Evolutionary conservation across 2,329 filamentous ascomycete genomes (phyloP).

Genomic region (Venturia oleaginea): DNA sequence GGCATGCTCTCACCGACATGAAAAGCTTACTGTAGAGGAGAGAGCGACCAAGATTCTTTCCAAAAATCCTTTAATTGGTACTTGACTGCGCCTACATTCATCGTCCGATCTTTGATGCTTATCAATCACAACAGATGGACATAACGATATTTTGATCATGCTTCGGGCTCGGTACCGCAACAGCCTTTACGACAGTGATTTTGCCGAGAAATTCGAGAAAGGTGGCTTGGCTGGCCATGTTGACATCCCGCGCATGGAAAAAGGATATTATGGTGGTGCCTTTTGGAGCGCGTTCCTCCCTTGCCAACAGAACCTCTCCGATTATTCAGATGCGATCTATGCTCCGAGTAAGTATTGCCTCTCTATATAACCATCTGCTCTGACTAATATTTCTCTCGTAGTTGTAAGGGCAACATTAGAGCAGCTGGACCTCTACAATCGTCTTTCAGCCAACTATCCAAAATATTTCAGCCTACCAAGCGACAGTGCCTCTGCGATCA

Average conservation of each 20-base stretch:
- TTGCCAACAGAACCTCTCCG: conserved; percentile 62
- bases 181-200: conserved; percentile 65
- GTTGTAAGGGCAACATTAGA: conserved; percentile 48
- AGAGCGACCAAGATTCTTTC: conserved; percentile 27
- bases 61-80: conserved; percentile 33
- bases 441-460: conserved; percentile 56
- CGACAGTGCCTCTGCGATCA: conserved; percentile 52
- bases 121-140: conserved; percentile 55
- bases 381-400: background rate
- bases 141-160: conserved; percentile 76
- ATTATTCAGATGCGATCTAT: conserved; percentile 68
- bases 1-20: background rate
- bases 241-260: conserved; percentile 65
- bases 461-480: conserved; percentile 56
- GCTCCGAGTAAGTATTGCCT: conserved; percentile 44
- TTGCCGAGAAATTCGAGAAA: conserved; percentile 64
- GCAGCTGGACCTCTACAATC: conserved; percentile 64
- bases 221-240: conserved; percentile 63
- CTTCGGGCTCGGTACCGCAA: conserved; percentile 62
- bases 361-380: background rate
- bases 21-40: conserved; percentile 20
- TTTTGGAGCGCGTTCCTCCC: conserved; percentile 85
- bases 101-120: background rate
- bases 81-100: background rate
- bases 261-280: conserved; percentile 69